These are phyloP conservation scores for Asterochloris erici DNA, from an alignment of 139 green algal species.

Conservation along the genomic window DNA sequence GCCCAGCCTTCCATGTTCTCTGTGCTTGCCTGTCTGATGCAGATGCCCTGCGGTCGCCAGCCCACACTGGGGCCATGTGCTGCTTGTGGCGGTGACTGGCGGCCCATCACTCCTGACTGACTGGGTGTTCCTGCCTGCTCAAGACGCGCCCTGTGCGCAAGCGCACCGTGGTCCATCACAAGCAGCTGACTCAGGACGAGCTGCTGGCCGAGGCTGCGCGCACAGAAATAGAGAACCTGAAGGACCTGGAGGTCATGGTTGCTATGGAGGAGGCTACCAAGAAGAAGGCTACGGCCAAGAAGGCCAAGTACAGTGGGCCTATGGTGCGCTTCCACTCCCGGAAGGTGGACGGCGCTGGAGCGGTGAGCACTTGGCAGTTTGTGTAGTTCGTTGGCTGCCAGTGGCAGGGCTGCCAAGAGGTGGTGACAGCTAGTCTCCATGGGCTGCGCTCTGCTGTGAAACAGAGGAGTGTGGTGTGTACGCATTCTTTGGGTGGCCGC, in stretches of 20 bases:
- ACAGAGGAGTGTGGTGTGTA: neutral
- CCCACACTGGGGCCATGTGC: too few relatives aligned
- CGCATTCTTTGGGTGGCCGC: neutral
- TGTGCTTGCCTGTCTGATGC: too few relatives aligned
- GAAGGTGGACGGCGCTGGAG: neutral
- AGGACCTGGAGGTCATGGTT: constrained; percentile 48
- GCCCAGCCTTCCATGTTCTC: too few relatives aligned
- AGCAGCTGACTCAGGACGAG: constrained; percentile 72
- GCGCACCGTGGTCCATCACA: constrained; percentile 18
- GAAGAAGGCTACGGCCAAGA: constrained; percentile 34
- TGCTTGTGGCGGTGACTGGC: too few relatives aligned
- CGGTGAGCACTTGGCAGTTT: constrained; percentile 14
- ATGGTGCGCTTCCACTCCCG: constrained; percentile 47
- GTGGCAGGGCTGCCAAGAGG: neutral
- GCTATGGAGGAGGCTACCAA: constrained; percentile 44
- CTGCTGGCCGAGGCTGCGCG: constrained; percentile 81
- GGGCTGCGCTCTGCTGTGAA: neutral
- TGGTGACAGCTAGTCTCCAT: neutral
- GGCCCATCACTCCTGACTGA: too few relatives aligned
- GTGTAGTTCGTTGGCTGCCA: neutral
- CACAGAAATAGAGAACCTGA: constrained; percentile 79
- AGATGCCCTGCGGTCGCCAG: too few relatives aligned
- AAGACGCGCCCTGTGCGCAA: constrained; percentile 2
- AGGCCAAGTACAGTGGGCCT: constrained; percentile 48
- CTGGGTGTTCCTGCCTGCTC: too few relatives aligned